Base-by-base conservation (phyloP, 164 flowering plant species). In the Liriodendron chinense region DNA sequence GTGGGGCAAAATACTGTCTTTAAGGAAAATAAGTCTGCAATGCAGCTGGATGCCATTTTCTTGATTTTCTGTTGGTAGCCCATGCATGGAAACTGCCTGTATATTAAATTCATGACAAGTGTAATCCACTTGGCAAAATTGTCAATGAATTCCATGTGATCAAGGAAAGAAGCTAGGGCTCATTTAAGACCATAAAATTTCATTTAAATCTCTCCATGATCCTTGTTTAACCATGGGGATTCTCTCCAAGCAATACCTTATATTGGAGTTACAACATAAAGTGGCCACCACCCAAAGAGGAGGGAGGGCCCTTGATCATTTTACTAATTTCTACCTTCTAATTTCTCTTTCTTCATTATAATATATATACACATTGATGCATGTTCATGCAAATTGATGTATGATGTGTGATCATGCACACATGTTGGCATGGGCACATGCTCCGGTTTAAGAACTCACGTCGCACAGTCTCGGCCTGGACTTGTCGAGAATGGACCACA, bases 401-500 rank as follows among this genome's bases (percentile, higher is more conserved):
- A 14, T 53, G 59, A 53, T 53, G 13, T 28, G 18, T 67, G 18
- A 67, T 67, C 48, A 53, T 20, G 28, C 69, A 26, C 4, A 20
- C 47, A 67, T 67, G 48, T 43, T 12, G n/a, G n/a, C 25, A 21
- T 24, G 67, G 24, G 16, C 22, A 26, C n/a, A 9, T n/a, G 64
- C 64, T 22, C 16, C 18, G 20, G 34, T 34, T 47, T 65, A 70
- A 8, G 62, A 70, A 69, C 21, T 75, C 56, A 72, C 63, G 23
- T 47, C 62, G 78, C 81, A 77, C 43, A 79, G n/a, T 47, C 80
- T 66, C 28, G 87, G 73, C 72, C 83, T 85, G 74, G 94, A 85
- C 81, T 87, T 88, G 28, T 90, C 90, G 3, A 91, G 84, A 70
- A 92, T 92, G 0, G 94, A 92, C 95, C 94, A 91, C 94, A 92